Evolutionary conservation across 2,329 filamentous ascomycete genomes (phyloP).

Genomic region (Shiraia bambusicola): DNA sequence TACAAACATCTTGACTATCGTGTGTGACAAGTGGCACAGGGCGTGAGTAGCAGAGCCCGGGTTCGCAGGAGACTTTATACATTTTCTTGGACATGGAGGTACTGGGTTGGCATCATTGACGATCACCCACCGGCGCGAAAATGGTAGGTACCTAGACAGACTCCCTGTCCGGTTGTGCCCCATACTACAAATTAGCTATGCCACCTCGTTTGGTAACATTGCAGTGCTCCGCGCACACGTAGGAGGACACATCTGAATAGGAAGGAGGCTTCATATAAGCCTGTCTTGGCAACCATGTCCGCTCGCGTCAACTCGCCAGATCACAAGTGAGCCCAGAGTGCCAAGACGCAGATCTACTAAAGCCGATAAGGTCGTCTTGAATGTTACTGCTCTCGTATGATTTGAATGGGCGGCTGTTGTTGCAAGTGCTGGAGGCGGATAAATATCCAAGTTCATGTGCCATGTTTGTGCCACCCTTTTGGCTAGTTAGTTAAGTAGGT

Average conservation of each 20-base stretch:
- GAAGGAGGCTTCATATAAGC: conserved; percentile 37
- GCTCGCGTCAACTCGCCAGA: background rate
- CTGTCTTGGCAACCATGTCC: conserved; percentile 26
- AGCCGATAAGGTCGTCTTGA: conserved; percentile 12
- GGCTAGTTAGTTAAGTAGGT: too few relatives aligned
- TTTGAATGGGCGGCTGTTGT: too few relatives aligned
- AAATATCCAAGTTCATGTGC: too few relatives aligned
- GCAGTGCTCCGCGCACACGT: conserved; percentile 15
- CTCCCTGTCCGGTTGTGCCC: conserved; percentile 27
- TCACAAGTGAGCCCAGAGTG: conserved; percentile 12
- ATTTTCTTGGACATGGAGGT: conserved; percentile 9
- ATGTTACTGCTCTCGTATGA: too few relatives aligned
- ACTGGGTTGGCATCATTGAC: conserved; percentile 9
- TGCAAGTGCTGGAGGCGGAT: too few relatives aligned
- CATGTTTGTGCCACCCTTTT: too few relatives aligned
- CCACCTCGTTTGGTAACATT: conserved; percentile 24
- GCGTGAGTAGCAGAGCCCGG: background rate
- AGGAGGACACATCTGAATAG: conserved; percentile 26
- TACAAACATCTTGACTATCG: conserved; percentile 29
- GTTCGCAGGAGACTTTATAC: conserved; percentile 24
- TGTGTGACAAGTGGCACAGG: conserved; percentile 5
- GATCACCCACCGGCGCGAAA: conserved; percentile 21
- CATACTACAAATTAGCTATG: conserved; percentile 13
- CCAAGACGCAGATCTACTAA: conserved; percentile 20
- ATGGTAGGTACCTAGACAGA: conserved; percentile 31